Evolutionary conservation across 176 grass and related monocot genomes (phyloP), one percentile per base, ranked within the genome.

Genomic region (Bonia amplexicaulis): DNA sequence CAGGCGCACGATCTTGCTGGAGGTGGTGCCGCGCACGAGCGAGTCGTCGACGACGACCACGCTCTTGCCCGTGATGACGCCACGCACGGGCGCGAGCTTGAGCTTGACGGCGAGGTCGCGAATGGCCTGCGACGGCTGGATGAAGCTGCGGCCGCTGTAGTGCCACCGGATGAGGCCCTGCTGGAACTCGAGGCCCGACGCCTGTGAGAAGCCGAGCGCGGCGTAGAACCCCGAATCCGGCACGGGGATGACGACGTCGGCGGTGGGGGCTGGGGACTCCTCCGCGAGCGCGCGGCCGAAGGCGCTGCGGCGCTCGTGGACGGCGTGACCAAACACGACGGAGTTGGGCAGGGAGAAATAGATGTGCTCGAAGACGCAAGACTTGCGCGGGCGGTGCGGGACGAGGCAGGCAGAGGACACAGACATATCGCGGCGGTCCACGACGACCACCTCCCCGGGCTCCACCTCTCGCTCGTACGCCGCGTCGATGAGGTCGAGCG

Each of bases 41-140:
- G 97, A 99, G 67, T 99, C 97, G 44, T 99, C 97, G 10, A 99
- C 81, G 3, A 99, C 97, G 6, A 99, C 93, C 64, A 99, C 97
- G 73, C 93, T 94, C 84, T 94, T 93, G 19, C 97, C 97, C 9
- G 67, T 75, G 66, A 99, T 88, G 69, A 99, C 90, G 17, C 93
- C 92, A 17, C 72, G 81, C 19, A 99, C 88, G 4, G 97, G 89
- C 23, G 97, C 59, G 7, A 99, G 97, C 88, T 99, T 99, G 66
- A 96, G 91, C 80, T 93, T 94, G 23, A 99, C 97, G 27, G 90
- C 87, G 65, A 99, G 93, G 92, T 99, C 90, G 10, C 97, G 97
- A 44, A 92, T 92, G 0, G 84, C 83, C 84, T 94, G 93, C 58
- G 90, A 79, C 9, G 97, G 97, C 90, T 92, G 93, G 71, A 99